Evolutionary conservation across 2,329 filamentous ascomycete species (phyloP), one percentile per base, ranked within the genome.

Genomic region (Pyricularia grisea): DNA sequence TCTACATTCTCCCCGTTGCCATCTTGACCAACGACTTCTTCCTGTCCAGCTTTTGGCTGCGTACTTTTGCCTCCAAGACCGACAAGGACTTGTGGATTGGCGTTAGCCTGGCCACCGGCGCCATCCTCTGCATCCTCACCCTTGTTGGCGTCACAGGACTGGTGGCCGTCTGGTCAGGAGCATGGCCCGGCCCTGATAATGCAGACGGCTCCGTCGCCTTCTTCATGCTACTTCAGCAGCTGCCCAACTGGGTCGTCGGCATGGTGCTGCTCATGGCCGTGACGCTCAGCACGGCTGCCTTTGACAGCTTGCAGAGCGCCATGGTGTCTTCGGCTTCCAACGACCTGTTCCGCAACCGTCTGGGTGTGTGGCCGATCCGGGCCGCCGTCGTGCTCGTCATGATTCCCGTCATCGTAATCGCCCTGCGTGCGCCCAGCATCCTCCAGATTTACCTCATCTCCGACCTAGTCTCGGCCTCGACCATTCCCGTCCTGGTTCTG

Each of bases 11-110:
- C 1, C 91, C 92, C 0, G 85, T 95, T 6, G 92, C 92, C 64
- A 86, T 95, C 72, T 76, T 94, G 69, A 94, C 92, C 70, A 95
- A 94, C 80, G 89, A 94, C 81, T 94, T 95, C 82, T 95, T 95
- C 81, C 82, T 95, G 63, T 92, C 91, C 36, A 90, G 88, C 72
- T 93, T 92, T 79, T 95, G 92, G 92, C 86, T 94, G 77, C 89
- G 92, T 67, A 92, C 92, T 5, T 95, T 95, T 75, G 90, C 92
- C 23, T 91, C 91, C 67, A 90, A 87, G 77, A 92, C 90, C 0
- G 92, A 95, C 82, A 89, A 85, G 74, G 92, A 94, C 75, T 85
- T 95, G 7, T 89, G 87, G 82, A 82, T 94, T 68, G 92, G 92
- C 66, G 85, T 92, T 33, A 85, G 85, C n/a, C 82, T 92, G 67